Evolutionary conservation across 2,329 filamentous ascomycete species (phyloP).

Genomic region (Chrysoporthe puriensis): DNA sequence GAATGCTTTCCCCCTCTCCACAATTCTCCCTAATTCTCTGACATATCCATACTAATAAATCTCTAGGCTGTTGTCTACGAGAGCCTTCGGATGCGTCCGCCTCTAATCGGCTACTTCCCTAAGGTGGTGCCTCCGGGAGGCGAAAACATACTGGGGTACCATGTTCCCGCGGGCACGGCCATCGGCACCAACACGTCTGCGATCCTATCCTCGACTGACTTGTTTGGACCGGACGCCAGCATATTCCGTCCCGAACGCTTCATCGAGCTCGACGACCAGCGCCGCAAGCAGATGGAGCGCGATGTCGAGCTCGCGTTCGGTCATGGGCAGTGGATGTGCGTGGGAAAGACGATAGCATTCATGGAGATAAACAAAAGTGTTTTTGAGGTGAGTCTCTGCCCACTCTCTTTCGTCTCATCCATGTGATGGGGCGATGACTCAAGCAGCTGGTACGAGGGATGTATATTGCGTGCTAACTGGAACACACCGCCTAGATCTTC

Average conservation of each 20-base stretch:
- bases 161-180: conserved; percentile 18
- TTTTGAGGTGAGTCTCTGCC: conserved; percentile 40
- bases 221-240: conserved; percentile 56
- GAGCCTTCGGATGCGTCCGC: conserved; percentile 42
- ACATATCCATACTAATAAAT: background rate
- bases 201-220: conserved; percentile 15
- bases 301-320: conserved; percentile 45
- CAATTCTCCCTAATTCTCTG: background rate
- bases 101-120: conserved; percentile 29
- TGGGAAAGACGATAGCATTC: conserved; percentile 47
- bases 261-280: conserved; percentile 47
- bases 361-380: conserved; percentile 49
- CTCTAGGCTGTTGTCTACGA: conserved; percentile 40
- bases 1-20: background rate
- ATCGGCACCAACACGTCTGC: conserved; percentile 18
- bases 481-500: background rate
- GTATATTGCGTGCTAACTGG: background rate
- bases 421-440: background rate
- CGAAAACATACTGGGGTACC: conserved; percentile 3
- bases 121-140: conserved; percentile 28
- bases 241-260: conserved; percentile 65
- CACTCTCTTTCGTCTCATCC: background rate
- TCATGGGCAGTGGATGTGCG: conserved; percentile 43
- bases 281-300: conserved; percentile 38
- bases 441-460: background rate